phyloP scores from a whole-genome alignment of 352 stramenopile genomes.

The Pythium dissotocum region DNA sequence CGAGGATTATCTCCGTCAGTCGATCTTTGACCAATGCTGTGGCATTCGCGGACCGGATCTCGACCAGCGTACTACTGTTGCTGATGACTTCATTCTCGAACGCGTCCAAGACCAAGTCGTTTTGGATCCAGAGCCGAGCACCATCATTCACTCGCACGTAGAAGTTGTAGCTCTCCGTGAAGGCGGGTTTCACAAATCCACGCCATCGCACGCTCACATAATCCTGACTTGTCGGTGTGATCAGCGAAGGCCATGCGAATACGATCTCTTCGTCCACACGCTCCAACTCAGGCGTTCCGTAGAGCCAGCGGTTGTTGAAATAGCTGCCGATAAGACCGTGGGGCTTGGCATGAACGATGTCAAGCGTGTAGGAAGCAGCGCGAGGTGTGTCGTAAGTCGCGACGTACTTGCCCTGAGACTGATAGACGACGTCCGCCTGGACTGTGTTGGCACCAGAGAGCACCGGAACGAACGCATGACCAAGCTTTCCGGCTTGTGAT shows the following conservation, averaged over 20 bases:
- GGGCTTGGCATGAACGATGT: conserved; percentile 69
- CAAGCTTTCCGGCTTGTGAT: conserved; percentile 36
- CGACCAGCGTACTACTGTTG: conserved; percentile 4
- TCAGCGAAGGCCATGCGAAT: conserved; percentile 91
- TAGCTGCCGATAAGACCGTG: conserved; percentile 91
- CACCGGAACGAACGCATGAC: conserved; percentile 69
- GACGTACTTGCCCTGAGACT: conserved; percentile 76
- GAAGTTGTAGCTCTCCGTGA: conserved; percentile 86
- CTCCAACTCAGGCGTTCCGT: conserved; percentile 77
- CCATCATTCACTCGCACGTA: conserved; percentile 82
- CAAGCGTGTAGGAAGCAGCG: conserved; percentile 84
- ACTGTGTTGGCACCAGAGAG: conserved; percentile 54
- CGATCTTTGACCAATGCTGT: conserved; percentile 28
- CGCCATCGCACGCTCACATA: conserved; percentile 94
- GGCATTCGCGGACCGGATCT: conserved; percentile 21
- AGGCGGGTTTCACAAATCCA: conserved; percentile 85
- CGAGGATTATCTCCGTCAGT: conserved; percentile 60
- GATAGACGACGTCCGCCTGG: conserved; percentile 63
- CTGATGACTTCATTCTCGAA: conserved; percentile 58
- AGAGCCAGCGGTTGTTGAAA: conserved; percentile 96
- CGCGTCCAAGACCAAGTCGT: conserved; percentile 80
- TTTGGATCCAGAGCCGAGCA: conserved; percentile 78
- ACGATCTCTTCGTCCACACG: conserved; percentile 89
- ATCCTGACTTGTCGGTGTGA: conserved; percentile 91
- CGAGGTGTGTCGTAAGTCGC: conserved; percentile 89